Percentiles rank a stretch among this genome's conserved stretches.
Conservation (phyloP, 306 rosid species). For the Calophaca sinica region DNA sequence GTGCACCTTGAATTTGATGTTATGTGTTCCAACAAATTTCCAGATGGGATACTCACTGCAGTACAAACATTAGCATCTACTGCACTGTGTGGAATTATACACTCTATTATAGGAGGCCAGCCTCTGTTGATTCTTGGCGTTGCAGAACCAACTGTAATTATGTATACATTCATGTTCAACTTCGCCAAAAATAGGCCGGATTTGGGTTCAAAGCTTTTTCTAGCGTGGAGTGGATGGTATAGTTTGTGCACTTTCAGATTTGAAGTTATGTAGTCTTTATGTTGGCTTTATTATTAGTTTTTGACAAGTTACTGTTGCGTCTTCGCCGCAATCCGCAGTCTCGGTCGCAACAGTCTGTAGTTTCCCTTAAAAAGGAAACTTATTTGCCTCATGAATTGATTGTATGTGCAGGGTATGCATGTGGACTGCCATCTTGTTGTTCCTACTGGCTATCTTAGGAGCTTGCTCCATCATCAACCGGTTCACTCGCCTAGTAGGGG, state of each 20-base stretch:
- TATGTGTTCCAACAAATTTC: slow-evolving; percentile 32
- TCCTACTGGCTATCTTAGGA: slow-evolving; percentile 76
- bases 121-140: slow-evolving; percentile 86
- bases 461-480: slow-evolving; percentile 85
- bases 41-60: slow-evolving; percentile 84
- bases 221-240: slow-evolving; percentile 89
- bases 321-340: too few relatives aligned
- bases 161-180: slow-evolving; percentile 86
- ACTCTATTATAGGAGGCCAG: slow-evolving; percentile 84
- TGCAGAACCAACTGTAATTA: slow-evolving; percentile 87
- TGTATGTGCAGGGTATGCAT: slow-evolving; percentile 70
- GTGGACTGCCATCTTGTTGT: slow-evolving; percentile 78
- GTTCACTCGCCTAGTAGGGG: slow-evolving; percentile 84
- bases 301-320: background rate
- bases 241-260: slow-evolving; percentile 27
- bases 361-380: background rate
- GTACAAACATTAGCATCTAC: slow-evolving; percentile 90
- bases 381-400: slow-evolving; percentile 28
- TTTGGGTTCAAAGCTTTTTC: slow-evolving; percentile 79
- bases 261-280: slow-evolving; percentile 10
- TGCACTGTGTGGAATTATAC: slow-evolving; percentile 80
- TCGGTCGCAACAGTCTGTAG: background rate
- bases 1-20: slow-evolving; percentile 35
- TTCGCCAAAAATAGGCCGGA: slow-evolving; percentile 77
- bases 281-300: slow-evolving; percentile 11